Evolutionary conservation across 2,329 filamentous ascomycete genomes (phyloP).

Genomic region (Periconia sp.): DNA sequence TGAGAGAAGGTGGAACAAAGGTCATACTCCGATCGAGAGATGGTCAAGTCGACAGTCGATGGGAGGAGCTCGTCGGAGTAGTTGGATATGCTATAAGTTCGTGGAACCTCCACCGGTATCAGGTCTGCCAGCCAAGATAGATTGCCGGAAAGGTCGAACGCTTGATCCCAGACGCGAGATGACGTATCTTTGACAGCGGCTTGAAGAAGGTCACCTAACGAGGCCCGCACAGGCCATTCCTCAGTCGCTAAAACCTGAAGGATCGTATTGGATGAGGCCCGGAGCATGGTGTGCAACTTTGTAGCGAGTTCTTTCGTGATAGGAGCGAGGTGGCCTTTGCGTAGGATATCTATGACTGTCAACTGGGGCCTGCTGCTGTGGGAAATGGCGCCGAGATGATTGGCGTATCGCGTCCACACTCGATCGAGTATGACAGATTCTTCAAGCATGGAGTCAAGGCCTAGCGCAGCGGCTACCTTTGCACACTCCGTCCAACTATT

Average conservation of each 20-base stretch:
- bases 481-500: slow-evolving; percentile 63
- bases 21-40: slow-evolving; percentile 60
- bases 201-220: slow-evolving; percentile 29
- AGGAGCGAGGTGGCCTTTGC: slow-evolving; percentile 30
- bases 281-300: slow-evolving; percentile 28
- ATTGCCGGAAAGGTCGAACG: slow-evolving; percentile 25
- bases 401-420: slow-evolving; percentile 53
- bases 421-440: slow-evolving; percentile 45
- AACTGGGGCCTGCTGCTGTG: slow-evolving; percentile 16
- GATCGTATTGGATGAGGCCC: slow-evolving; percentile 27
- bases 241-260: slow-evolving; percentile 29
- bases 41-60: slow-evolving; percentile 58
- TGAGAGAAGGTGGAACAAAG: slow-evolving; percentile 45
- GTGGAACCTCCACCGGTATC: slow-evolving; percentile 27
- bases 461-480: slow-evolving; percentile 60
- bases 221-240: slow-evolving; percentile 31
- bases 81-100: slow-evolving; percentile 49
- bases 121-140: slow-evolving; percentile 27
- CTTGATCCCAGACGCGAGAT: slow-evolving; percentile 30
- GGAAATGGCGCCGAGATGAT: slow-evolving; percentile 22
- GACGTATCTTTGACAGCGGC: slow-evolving; percentile 29
- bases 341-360: slow-evolving; percentile 28
- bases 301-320: slow-evolving; percentile 30
- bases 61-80: slow-evolving; percentile 59
- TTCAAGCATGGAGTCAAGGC: slow-evolving; percentile 57